Evolutionary conservation across 768 basidiomycete species (phyloP).

Genomic region (Trametopsis cervina): DNA sequence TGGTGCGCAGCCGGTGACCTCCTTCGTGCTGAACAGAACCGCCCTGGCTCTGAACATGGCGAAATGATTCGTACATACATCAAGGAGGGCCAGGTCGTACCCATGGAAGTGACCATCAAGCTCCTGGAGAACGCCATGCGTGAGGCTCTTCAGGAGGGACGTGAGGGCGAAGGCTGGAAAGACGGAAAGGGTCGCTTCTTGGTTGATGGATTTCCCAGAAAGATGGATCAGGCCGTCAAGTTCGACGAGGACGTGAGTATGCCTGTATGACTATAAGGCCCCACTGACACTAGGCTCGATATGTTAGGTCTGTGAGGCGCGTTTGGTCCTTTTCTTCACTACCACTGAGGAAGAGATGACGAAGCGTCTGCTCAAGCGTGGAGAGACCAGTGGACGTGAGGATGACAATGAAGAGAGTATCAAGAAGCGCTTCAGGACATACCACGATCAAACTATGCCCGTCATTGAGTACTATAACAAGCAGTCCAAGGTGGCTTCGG

Average conservation of each 20-base stretch:
- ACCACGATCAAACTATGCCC: slow-evolving; percentile 84
- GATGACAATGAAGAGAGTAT: slow-evolving; percentile 96
- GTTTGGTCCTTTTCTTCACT: slow-evolving; percentile 77
- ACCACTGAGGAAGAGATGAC: slow-evolving; percentile 89
- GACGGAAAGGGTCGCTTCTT: slow-evolving; percentile 80
- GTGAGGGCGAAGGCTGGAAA: slow-evolving; percentile 51
- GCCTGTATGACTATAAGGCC: no score
- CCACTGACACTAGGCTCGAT: background rate
- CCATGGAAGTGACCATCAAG: slow-evolving; percentile 95
- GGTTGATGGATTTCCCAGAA: slow-evolving; percentile 95
- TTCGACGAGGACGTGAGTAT: slow-evolving; percentile 76
- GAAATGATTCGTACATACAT: slow-evolving; percentile 84
- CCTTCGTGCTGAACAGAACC: slow-evolving; percentile 86
- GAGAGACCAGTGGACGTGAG: slow-evolving; percentile 90
- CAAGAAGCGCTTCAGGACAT: slow-evolving; percentile 97
- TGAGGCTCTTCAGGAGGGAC: slow-evolving; percentile 40
- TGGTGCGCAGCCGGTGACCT: slow-evolving; percentile 98
- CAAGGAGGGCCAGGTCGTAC: slow-evolving; percentile 88
- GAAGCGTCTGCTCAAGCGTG: slow-evolving; percentile 77
- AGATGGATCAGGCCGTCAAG: slow-evolving; percentile 95
- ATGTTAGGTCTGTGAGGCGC: slow-evolving; percentile 69
- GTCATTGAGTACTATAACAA: slow-evolving; percentile 79
- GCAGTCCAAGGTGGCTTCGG: slow-evolving; percentile 71
- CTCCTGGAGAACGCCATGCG: slow-evolving; percentile 91
- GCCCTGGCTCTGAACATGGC: slow-evolving; percentile 79